These are phyloP conservation scores for Eucalyptus pauciflora DNA, from an alignment of 345 rosid species.

Conservation along the genomic window DNA sequence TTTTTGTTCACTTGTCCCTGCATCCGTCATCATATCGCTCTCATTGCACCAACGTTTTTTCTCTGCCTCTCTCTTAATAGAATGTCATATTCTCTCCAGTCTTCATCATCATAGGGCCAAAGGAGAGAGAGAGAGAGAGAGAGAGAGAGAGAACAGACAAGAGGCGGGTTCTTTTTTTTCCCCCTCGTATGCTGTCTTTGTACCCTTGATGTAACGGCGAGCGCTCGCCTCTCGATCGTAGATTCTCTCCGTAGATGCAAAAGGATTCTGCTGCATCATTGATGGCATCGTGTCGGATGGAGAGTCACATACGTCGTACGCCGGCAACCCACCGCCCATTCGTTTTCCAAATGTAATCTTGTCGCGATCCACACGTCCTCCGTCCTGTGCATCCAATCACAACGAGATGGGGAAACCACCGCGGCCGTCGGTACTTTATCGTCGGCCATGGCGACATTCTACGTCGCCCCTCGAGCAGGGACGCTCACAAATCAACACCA, in stretches of 20 bases:
- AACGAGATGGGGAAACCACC: neutral
- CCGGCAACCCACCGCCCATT: neutral
- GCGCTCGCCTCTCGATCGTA: neutral
- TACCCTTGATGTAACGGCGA: neutral
- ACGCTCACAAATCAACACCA: neutral
- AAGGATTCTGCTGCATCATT: neutral
- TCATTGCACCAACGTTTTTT: neutral
- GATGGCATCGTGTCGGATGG: neutral
- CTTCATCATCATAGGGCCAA: neutral
- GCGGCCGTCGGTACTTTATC: neutral
- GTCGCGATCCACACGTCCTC: neutral
- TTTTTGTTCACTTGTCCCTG: neutral
- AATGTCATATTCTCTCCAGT: neutral
- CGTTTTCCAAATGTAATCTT: neutral
- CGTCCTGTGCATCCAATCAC: neutral
- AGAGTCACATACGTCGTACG: neutral
- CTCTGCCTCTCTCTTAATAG: neutral
- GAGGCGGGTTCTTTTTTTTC: neutral
- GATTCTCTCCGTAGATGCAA: neutral
- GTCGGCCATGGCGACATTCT: neutral
- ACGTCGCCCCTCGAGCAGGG: neutral
- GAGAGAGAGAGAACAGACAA: neutral
- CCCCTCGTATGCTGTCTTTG: neutral
- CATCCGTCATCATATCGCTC: neutral
- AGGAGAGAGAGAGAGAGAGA: neutral